These are phyloP conservation scores for Alternaria rosae DNA, from an alignment of 2,329 filamentous ascomycete genomes.

Conservation along the genomic window DNA sequence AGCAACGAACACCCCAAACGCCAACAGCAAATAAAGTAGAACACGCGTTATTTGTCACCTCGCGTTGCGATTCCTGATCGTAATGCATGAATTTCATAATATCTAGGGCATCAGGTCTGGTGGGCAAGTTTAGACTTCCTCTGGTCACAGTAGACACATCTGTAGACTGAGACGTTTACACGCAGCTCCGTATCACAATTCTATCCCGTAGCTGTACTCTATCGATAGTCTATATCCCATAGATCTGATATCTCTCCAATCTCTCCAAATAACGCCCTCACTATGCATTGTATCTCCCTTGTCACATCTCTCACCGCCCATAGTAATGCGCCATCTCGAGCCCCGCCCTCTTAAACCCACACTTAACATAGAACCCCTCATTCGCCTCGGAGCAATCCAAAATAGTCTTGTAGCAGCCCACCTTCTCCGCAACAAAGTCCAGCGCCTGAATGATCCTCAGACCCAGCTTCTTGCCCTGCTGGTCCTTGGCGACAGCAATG, in stretches of 20 bases:
- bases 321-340: conserved; percentile 98
- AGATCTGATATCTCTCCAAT: background rate
- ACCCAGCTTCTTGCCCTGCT: conserved; percentile 97
- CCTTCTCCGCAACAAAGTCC: conserved; percentile 83
- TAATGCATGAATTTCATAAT: background rate
- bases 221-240: background rate
- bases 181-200: background rate
- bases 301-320: conserved; percentile 28
- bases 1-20: background rate
- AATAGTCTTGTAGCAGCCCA: conserved; percentile 97
- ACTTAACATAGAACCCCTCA: conserved; percentile 98
- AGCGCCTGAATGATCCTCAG: conserved; percentile 92
- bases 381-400: conserved; percentile 96
- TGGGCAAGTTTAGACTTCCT: background rate
- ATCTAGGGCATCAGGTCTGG: background rate
- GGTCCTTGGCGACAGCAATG: conserved; percentile 91
- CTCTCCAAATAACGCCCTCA: conserved; percentile 11
- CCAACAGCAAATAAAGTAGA: background rate
- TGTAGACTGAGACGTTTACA: background rate
- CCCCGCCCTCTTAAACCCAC: conserved; percentile 89
- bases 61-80: no score
- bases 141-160: background rate
- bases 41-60: background rate
- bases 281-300: background rate
- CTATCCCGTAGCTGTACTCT: background rate